Evolutionary conservation across 208 protist genomes (phyloP), one percentile per base, ranked within the genome.

Genomic region (Acanthamoeba pearcei): DNA sequence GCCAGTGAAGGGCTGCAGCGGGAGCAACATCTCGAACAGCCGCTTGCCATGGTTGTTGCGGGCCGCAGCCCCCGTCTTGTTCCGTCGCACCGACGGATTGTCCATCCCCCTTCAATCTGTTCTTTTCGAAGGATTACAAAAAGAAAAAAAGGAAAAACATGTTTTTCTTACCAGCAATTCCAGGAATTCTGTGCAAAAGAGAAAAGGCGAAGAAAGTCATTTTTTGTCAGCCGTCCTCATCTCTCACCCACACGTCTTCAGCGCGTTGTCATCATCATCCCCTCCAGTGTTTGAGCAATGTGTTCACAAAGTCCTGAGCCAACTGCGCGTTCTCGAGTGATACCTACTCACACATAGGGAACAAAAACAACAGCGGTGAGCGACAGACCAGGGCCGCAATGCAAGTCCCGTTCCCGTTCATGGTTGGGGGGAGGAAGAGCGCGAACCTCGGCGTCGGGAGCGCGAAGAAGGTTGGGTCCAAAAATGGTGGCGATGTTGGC

Each of bases 401-500:
- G 15, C n/a, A n/a, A n/a, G n/a, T n/a, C n/a, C n/a, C n/a, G n/a
- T n/a, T n/a, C n/a, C n/a, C n/a, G n/a, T n/a, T n/a, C n/a, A 55
- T 55, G 51, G 9, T 55, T 55, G 51, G 51, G 51, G n/a, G n/a
- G n/a, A n/a, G 38, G 38, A 38, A 38, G 27, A 42, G 38, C 8
- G 24, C 0, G 51, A 4, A 88, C 80, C 80, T 88, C 29, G 53
- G 13, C 49, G 51, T 88, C 80, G 80, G 80, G 51, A 46, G 42
- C 80, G 19, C 86, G 53, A 13, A 92, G 60, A 22, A 92, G 86
- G 38, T 78, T 70, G 42, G 86, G 60, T 4, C n/a, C 57, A 55
- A 92, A 92, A 32, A 92, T 74, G 53, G 66, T 57, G 27, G 86
- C 86, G 6, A 92, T 15, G 86, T 92, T 92, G 86, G 86, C 22